A percentile compares a stretch with the other conserved stretches of the same genome.
Evolutionary conservation across 441 rosid genomes (phyloP).

Genomic region (Brassica hybrid): DNA sequence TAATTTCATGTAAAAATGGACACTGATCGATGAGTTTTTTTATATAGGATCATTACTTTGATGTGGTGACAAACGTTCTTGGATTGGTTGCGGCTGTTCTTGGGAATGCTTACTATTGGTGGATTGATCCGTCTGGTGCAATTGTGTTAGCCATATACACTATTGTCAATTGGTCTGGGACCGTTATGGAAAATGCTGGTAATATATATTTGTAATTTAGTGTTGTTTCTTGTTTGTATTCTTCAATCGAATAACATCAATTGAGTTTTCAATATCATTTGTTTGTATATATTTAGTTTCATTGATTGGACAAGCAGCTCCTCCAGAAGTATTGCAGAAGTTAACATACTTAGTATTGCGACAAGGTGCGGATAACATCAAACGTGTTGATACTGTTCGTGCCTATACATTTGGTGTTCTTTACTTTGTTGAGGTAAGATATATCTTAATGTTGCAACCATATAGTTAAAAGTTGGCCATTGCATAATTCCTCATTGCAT

Average conservation of each 20-base stretch:
- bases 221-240: neutral
- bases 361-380: slow-evolving; percentile 57
- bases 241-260: neutral
- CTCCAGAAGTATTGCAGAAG: slow-evolving; percentile 77
- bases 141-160: slow-evolving; percentile 78
- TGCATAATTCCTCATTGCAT: neutral
- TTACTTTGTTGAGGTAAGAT: slow-evolving; percentile 78
- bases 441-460: neutral
- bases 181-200: slow-evolving; percentile 89
- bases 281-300: slow-evolving; percentile 51
- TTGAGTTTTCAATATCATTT: neutral
- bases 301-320: slow-evolving; percentile 76
- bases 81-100: slow-evolving; percentile 81
- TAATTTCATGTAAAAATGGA: slow-evolving; percentile 1
- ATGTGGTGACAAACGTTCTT: slow-evolving; percentile 78
- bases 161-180: slow-evolving; percentile 76
- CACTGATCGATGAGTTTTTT: neutral
- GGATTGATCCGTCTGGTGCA: slow-evolving; percentile 90
- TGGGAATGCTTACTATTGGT: slow-evolving; percentile 73
- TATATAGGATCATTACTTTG: slow-evolving; percentile 84
- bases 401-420: slow-evolving; percentile 86
- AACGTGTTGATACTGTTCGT: slow-evolving; percentile 77
- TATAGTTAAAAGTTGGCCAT: neutral
- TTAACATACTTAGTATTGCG: slow-evolving; percentile 68
- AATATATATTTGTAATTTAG: neutral